Percentiles rank a stretch among this genome's conserved stretches.
Conservation (phyloP, 106 monocot species). For the Cymbidium sinense region DNA sequence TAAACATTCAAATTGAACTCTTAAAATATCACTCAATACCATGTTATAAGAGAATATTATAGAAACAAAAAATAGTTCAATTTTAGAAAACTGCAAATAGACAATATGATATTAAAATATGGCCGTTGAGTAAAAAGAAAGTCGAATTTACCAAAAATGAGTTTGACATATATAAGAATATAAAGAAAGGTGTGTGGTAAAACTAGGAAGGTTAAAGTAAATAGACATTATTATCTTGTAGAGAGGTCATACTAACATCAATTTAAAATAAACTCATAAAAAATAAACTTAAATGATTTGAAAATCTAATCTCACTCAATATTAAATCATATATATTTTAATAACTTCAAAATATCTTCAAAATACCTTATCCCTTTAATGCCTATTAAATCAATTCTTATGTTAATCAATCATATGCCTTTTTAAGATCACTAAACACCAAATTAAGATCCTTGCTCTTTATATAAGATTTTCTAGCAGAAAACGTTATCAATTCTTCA, state of each 20-base stretch:
- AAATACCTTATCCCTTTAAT: background rate
- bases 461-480: background rate
- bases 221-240: background rate
- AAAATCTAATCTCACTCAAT: background rate
- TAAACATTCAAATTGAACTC: background rate
- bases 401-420: background rate
- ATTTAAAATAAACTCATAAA: background rate
- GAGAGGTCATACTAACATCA: background rate
- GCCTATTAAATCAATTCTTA: background rate
- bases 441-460: no score
- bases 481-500: background rate
- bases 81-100: background rate
- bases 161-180: background rate
- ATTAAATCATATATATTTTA: background rate
- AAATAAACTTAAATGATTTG: background rate
- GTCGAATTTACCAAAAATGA: background rate
- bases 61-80: background rate
- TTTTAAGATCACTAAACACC: background rate
- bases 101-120: background rate
- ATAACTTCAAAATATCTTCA: background rate
- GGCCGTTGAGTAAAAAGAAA: background rate
- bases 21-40: no score
- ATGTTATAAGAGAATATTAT: no score
- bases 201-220: background rate
- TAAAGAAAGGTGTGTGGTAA: background rate